phyloP scores from a whole-genome alignment of 1,284 basidiomycete genomes.

The Cerrena zonata region DNA sequence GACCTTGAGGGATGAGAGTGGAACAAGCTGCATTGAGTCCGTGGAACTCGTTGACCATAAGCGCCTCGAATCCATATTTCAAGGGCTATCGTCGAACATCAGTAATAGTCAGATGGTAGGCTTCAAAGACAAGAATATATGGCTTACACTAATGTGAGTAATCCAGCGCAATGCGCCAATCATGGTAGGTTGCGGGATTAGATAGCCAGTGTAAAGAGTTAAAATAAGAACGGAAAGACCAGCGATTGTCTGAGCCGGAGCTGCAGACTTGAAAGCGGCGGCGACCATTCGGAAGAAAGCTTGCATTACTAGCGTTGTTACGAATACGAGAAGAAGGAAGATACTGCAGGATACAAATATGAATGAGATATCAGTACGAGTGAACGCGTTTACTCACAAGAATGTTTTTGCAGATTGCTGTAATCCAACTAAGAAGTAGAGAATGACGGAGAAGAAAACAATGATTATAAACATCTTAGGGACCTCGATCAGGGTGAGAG shows the following conservation, averaged over 20 bases:
- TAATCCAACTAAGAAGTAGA: slow-evolving; percentile 67
- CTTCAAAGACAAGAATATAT: slow-evolving; percentile 11
- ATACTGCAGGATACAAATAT: slow-evolving; percentile 30
- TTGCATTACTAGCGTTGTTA: slow-evolving; percentile 53
- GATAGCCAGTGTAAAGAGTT: slow-evolving; percentile 46
- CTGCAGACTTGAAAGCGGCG: slow-evolving; percentile 45
- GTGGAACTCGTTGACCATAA: slow-evolving; percentile 55
- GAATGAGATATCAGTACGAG: not conserved
- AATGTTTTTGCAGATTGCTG: slow-evolving; percentile 48
- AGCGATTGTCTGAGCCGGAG: slow-evolving; percentile 55
- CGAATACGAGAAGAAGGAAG: slow-evolving; percentile 48
- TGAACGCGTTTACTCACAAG: slow-evolving; percentile 41
- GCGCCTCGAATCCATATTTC: slow-evolving; percentile 46
- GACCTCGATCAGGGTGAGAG: slow-evolving; percentile 66
- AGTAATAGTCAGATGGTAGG: slow-evolving; percentile 6
- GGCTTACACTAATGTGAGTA: slow-evolving; percentile 52
- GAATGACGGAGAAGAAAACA: slow-evolving; percentile 45
- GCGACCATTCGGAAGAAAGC: slow-evolving; percentile 56
- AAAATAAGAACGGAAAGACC: slow-evolving; percentile 48
- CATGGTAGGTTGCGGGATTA: slow-evolving; percentile 50
- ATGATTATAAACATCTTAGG: slow-evolving; percentile 56
- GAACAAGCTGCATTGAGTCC: slow-evolving; percentile 38
- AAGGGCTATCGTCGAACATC: slow-evolving; percentile 34
- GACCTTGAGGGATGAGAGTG: slow-evolving; percentile 39
- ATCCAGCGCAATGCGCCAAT: slow-evolving; percentile 63